These are phyloP conservation scores for Lolium rigidum DNA, from an alignment of 176 grass and related monocot genomes.

Conservation along the genomic window DNA sequence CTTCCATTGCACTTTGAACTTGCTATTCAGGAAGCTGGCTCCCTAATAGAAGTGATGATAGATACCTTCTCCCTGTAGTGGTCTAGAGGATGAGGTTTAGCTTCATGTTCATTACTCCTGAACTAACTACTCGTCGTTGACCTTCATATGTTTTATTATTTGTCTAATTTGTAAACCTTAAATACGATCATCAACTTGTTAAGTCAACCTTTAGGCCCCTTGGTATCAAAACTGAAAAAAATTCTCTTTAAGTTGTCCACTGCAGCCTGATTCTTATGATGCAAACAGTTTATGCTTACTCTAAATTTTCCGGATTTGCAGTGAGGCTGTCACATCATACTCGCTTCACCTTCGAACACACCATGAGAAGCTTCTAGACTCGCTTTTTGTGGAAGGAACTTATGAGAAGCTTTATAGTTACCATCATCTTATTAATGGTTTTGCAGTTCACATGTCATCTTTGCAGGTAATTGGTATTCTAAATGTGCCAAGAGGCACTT, in stretches of 20 bases:
- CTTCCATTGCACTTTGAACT: background rate
- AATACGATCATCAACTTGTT: too few species aligned
- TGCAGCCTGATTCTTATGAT: background rate
- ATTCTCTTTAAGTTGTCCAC: too few species aligned
- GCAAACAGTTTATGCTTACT: conserved; percentile 14
- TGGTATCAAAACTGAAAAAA: too few species aligned
- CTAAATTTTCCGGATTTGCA: conserved; percentile 40
- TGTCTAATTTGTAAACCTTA: too few species aligned
- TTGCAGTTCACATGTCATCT: conserved; percentile 88
- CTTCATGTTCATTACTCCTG: too few species aligned
- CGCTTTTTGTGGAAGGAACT: conserved; percentile 84
- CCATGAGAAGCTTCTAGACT: conserved; percentile 87
- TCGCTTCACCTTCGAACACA: conserved; percentile 78
- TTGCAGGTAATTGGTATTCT: conserved; percentile 65
- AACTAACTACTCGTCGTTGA: too few species aligned
- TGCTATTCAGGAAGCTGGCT: too few species aligned
- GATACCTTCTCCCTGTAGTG: too few species aligned
- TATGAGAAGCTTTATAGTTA: conserved; percentile 95
- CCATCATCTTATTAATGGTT: conserved; percentile 96
- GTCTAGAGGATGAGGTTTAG: too few species aligned
- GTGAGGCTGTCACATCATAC: conserved; percentile 85
- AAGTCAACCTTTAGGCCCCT: too few species aligned
- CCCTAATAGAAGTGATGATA: too few species aligned
- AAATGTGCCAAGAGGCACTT: conserved; percentile 10
- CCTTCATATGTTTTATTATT: too few species aligned